Evolutionary conservation across 2,329 filamentous ascomycete genomes (phyloP).

Genomic region (Orbilia blumenaviensis): DNA sequence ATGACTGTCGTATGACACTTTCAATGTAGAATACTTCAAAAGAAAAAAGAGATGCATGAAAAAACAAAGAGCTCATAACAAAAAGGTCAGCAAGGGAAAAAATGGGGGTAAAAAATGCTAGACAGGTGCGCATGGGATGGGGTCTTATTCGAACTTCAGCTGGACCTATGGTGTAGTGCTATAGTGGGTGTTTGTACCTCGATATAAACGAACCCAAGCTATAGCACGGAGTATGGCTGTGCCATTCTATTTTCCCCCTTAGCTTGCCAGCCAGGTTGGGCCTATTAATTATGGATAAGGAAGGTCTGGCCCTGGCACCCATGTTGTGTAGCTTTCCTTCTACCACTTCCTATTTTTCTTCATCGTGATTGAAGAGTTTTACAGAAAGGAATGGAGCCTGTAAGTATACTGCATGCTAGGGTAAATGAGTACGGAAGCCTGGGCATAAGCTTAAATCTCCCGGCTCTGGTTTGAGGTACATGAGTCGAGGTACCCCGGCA

Average conservation of each 20-base stretch:
- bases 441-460: background rate
- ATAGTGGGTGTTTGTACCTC: too few relatives aligned
- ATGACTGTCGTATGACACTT: constrained; percentile 7
- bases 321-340: background rate
- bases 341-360: background rate
- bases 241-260: background rate
- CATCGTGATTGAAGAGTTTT: background rate
- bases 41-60: background rate
- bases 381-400: background rate
- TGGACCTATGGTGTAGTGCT: background rate
- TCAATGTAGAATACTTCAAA: background rate
- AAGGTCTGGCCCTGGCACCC: background rate
- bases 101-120: background rate
- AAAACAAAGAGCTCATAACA: background rate
- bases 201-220: constrained; percentile 2
- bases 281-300: background rate
- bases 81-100: background rate
- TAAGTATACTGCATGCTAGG: constrained; percentile 1
- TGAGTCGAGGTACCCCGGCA: background rate
- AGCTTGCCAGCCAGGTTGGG: background rate
- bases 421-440: background rate
- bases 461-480: background rate
- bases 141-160: constrained; percentile 4
- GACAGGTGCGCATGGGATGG: constrained; percentile 2
- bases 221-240: constrained; percentile 7